A percentile compares a stretch with the other conserved stretches of the same genome.
Evolutionary conservation across 371 early-diverging fungal genomes (phyloP).

Genomic region (Parasitella parasitica): DNA sequence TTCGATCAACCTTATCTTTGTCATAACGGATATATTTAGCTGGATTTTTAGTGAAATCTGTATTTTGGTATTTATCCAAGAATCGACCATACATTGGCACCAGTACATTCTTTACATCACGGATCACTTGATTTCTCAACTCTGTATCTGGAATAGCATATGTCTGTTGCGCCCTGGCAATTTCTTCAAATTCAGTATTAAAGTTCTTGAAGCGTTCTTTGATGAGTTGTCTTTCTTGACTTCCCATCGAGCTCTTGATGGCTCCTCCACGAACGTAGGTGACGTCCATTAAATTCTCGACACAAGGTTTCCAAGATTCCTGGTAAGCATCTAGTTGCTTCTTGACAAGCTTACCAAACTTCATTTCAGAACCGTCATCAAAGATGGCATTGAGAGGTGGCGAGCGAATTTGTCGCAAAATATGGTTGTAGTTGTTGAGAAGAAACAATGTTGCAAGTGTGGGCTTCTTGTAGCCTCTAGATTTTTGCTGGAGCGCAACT

Average conservation of each 20-base stretch:
- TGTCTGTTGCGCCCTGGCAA: constrained; percentile 67
- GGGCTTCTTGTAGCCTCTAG: constrained; percentile 77
- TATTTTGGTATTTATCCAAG: constrained; percentile 62
- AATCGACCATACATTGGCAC: constrained; percentile 82
- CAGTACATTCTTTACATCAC: constrained; percentile 72
- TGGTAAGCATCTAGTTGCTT: constrained; percentile 63
- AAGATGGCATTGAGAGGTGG: constrained; percentile 57
- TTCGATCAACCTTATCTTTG: constrained; percentile 61
- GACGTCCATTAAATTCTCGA: constrained; percentile 73
- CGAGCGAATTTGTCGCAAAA: constrained; percentile 64
- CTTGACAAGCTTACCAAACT: constrained; percentile 64
- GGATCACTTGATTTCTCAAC: constrained; percentile 67
- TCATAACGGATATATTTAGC: constrained; percentile 84
- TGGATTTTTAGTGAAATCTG: constrained; percentile 77
- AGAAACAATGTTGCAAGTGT: constrained; percentile 72
- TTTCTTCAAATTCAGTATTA: constrained; percentile 81
- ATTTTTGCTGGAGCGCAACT: constrained; percentile 61
- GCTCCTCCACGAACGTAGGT: constrained; percentile 69
- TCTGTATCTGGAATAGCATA: constrained; percentile 86
- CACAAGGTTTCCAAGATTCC: constrained; percentile 75
- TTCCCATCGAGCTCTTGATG: constrained; percentile 64
- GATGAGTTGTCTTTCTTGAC: constrained; percentile 66
- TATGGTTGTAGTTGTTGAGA: constrained; percentile 82
- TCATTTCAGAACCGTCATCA: constrained; percentile 52
- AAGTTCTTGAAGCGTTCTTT: constrained; percentile 88